These are phyloP conservation scores for Adiantum capillusveneris DNA, from an alignment of 75 land plant genomes.

Conservation along the genomic window DNA sequence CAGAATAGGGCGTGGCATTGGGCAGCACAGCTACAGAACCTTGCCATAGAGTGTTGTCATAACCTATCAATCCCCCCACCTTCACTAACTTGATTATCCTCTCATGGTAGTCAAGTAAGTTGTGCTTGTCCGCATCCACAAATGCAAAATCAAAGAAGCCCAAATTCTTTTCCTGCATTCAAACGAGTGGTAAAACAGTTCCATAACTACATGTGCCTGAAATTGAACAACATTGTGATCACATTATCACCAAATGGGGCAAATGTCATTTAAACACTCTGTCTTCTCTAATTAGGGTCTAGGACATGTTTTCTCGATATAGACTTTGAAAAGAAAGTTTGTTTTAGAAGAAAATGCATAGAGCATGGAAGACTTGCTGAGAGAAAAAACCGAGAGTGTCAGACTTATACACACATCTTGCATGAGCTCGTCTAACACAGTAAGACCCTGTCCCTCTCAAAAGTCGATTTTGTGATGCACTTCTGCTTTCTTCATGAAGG, in stretches of 20 bases:
- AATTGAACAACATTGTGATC: too few relatives aligned
- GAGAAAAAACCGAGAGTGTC: background rate
- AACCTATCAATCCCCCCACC: slow-evolving; percentile 55
- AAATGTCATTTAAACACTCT: too few relatives aligned
- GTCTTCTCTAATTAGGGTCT: too few relatives aligned
- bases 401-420: slow-evolving; percentile 32
- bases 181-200: background rate
- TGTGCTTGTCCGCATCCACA: slow-evolving; percentile 74
- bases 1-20: slow-evolving; percentile 21
- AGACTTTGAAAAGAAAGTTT: background rate
- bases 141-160: slow-evolving; percentile 53
- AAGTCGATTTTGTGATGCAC: slow-evolving; percentile 82
- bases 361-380: background rate
- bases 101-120: slow-evolving; percentile 53
- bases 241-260: too few relatives aligned
- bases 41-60: slow-evolving; percentile 65
- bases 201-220: background rate
- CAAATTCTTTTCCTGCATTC: slow-evolving; percentile 28
- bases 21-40: slow-evolving; percentile 51
- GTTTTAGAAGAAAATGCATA: background rate
- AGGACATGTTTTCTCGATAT: too few relatives aligned
- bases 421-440: slow-evolving; percentile 47
- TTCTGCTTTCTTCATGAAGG: slow-evolving; percentile 62
- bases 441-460: slow-evolving; percentile 70
- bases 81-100: slow-evolving; percentile 43